These are phyloP conservation scores for Trichoderma arundinaceum DNA, from an alignment of 2,329 filamentous ascomycete genomes.

Conservation along the genomic window DNA sequence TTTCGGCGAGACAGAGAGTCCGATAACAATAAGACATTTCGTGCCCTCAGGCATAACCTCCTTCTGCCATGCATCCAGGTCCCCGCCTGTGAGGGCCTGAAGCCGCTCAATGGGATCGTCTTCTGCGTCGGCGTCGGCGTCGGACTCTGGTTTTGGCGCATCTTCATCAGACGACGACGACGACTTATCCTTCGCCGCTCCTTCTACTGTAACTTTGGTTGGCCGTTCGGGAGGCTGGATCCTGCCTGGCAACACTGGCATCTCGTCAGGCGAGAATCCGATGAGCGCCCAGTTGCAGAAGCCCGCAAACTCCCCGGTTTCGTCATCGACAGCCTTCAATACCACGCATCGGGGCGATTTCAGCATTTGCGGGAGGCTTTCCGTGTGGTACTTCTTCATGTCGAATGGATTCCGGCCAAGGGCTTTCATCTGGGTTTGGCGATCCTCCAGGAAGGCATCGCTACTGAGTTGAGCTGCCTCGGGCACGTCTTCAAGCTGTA, in stretches of 20 bases:
- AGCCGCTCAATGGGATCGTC: conserved; percentile 41
- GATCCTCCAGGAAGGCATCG: conserved; percentile 43
- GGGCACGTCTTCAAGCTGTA: conserved; percentile 40
- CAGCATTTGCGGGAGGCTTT: conserved; percentile 38
- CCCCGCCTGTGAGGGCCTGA: conserved; percentile 40
- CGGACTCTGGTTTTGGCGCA: conserved; percentile 15
- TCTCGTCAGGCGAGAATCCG: conserved; percentile 39
- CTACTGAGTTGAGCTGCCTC: conserved; percentile 40
- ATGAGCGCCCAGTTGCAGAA: conserved; percentile 43
- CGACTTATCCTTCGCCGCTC: too few relatives aligned
- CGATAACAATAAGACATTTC: conserved; percentile 43
- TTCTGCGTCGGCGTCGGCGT: not conserved
- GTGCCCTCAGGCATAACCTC: conserved; percentile 43
- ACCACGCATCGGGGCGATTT: conserved; percentile 37
- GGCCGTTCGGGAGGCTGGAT: conserved; percentile 18
- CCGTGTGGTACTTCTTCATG: conserved; percentile 39
- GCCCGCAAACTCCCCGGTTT: conserved; percentile 40
- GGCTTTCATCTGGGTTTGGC: conserved; percentile 47
- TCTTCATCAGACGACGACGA: too few relatives aligned
- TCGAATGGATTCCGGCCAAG: conserved; percentile 39
- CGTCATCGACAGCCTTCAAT: conserved; percentile 44
- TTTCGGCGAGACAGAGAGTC: conserved; percentile 42
- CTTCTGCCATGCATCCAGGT: conserved; percentile 42
- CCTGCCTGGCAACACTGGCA: conserved; percentile 35
- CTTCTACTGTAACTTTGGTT: not conserved